Percentiles rank a stretch among this genome's conserved stretches.
Evolutionary conservation across 768 basidiomycete genomes (phyloP).

Genomic region (Chiua virens): DNA sequence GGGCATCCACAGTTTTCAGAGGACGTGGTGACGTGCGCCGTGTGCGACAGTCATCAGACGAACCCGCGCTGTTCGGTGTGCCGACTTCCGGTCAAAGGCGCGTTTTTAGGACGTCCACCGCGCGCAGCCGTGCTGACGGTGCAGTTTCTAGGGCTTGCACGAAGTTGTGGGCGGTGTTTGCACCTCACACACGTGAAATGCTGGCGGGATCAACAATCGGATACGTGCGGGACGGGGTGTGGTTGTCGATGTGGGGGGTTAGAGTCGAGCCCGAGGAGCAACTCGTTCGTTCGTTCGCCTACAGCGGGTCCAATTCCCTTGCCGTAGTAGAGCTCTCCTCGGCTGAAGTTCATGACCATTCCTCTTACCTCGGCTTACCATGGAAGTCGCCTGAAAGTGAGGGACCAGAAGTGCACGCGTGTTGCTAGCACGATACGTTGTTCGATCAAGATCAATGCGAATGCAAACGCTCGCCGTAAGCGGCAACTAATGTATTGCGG

Average conservation of each 20-base stretch:
- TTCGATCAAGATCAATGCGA: background rate
- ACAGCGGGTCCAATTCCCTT: background rate
- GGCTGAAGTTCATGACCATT: no score
- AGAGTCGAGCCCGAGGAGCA: background rate
- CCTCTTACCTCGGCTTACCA: no score
- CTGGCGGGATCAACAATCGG: conserved; percentile 45
- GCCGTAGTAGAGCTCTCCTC: background rate
- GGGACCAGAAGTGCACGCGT: no score
- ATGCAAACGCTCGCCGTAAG: background rate
- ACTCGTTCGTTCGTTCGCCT: conserved; percentile 15
- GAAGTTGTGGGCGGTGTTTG: conserved; percentile 58
- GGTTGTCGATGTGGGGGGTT: conserved; percentile 55
- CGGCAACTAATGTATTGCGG: conserved; percentile 4
- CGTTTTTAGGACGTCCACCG: conserved; percentile 3
- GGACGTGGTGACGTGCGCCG: conserved; percentile 39
- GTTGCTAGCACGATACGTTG: no score
- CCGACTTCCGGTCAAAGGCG: conserved; percentile 74
- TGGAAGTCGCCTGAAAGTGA: no score
- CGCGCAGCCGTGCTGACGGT: background rate
- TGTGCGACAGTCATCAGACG: conserved; percentile 42
- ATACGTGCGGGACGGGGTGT: conserved; percentile 66
- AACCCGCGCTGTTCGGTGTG: conserved; percentile 68
- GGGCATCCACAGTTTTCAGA: conserved; percentile 33
- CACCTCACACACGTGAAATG: conserved; percentile 70
- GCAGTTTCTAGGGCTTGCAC: conserved; percentile 50